Percentiles rank a stretch among this genome's conserved stretches.
These are phyloP conservation scores for Aspergillus ibericus DNA, from an alignment of 2,329 filamentous ascomycete genomes.

Conservation along the genomic window DNA sequence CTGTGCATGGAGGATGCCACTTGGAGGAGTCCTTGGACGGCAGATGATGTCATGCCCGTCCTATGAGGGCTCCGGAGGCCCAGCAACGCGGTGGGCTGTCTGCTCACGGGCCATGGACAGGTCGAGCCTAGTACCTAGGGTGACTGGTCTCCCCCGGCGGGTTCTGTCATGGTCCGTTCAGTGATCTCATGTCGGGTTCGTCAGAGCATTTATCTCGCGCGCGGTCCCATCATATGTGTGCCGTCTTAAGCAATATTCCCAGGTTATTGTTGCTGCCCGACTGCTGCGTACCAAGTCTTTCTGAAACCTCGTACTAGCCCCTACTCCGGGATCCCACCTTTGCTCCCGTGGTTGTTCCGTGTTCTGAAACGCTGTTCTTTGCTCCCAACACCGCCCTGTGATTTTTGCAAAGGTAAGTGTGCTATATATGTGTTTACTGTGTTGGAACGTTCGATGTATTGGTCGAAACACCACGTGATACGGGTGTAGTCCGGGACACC, in stretches of 20 bases:
- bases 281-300: neutral
- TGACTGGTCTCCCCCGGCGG: neutral
- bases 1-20: neutral
- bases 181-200: constrained; percentile 16
- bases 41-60: constrained; percentile 16
- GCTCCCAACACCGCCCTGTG: neutral
- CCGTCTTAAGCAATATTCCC: neutral
- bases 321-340: neutral
- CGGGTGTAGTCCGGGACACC: neutral
- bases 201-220: constrained; percentile 5
- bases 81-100: neutral
- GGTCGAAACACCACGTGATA: neutral
- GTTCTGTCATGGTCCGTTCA: constrained; percentile 2
- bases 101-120: constrained; percentile 11
- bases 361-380: no score
- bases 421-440: no score
- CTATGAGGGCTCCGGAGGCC: constrained; percentile 1
- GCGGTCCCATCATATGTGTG: neutral
- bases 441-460: no score
- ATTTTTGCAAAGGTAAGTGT: constrained; percentile 2
- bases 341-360: neutral
- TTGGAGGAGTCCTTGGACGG: neutral
- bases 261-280: neutral
- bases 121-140: constrained; percentile 1
- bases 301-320: neutral